These are phyloP conservation scores for Eutrema japonicum DNA, from an alignment of 345 rosid species.

Conservation along the genomic window DNA sequence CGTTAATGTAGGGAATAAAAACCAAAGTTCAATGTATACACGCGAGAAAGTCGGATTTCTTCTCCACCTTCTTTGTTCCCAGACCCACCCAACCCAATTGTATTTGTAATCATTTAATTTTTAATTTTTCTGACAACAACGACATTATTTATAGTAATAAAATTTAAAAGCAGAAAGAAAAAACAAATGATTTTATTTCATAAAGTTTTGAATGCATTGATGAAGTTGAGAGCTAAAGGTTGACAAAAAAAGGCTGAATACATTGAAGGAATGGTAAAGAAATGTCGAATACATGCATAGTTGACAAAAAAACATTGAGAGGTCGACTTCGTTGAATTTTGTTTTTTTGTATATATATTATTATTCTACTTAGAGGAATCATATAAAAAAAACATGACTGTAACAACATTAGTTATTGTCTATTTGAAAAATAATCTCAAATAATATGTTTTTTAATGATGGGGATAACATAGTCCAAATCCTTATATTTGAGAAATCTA, in stretches of 20 bases:
- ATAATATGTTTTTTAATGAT: constrained; percentile 30
- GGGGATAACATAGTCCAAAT: constrained; percentile 29
- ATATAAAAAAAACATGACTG: not conserved
- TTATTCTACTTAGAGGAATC: not conserved
- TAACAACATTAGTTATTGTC: constrained; percentile 15
- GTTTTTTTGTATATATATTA: not conserved
- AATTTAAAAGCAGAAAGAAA: not conserved
- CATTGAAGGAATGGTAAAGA: constrained; percentile 15
- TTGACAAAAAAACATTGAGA: constrained; percentile 19
- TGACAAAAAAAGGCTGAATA: constrained; percentile 30
- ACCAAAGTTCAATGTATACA: constrained; percentile 71
- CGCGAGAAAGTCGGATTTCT: constrained; percentile 48
- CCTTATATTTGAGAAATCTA: not conserved
- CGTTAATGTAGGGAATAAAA: constrained; percentile 24
- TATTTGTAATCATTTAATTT: constrained; percentile 4
- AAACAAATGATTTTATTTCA: not conserved
- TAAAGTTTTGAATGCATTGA: constrained; percentile 37
- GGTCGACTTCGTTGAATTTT: constrained; percentile 18
- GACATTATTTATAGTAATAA: constrained; percentile 7
- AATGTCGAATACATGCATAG: constrained; percentile 35
- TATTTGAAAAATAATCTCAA: constrained; percentile 18
- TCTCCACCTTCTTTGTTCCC: constrained; percentile 54
- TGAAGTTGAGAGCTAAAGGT: constrained; percentile 29
- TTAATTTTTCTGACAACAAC: constrained; percentile 18
- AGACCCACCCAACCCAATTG: constrained; percentile 37